Percentiles rank a stretch among this genome's conserved stretches.
These are phyloP conservation scores for Benincasa hispida DNA, from an alignment of 306 rosid species.

Conservation along the genomic window DNA sequence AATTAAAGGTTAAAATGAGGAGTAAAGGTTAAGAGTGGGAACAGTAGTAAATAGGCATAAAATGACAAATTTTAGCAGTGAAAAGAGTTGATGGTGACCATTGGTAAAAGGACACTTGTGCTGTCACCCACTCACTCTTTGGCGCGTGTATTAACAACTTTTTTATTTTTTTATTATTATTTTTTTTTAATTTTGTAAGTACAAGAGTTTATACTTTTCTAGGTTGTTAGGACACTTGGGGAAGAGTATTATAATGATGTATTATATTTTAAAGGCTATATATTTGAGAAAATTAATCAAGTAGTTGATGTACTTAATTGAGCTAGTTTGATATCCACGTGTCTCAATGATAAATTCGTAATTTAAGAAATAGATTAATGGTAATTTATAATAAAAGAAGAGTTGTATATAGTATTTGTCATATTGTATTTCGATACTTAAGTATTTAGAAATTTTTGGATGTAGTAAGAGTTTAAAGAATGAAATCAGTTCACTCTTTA, in stretches of 20 bases:
- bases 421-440: too few relatives aligned
- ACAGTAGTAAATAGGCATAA: neutral
- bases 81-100: slow-evolving; percentile 69
- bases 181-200: neutral
- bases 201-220: neutral
- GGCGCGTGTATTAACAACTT: neutral
- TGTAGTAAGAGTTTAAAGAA: too few relatives aligned
- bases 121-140: slow-evolving; percentile 5
- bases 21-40: slow-evolving; percentile 7
- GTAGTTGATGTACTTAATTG: neutral
- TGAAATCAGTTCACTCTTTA: too few relatives aligned
- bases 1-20: neutral
- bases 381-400: too few relatives aligned
- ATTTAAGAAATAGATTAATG: too few relatives aligned
- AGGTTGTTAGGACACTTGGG: too few relatives aligned
- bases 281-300: too few relatives aligned
- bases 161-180: too few relatives aligned
- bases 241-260: too few relatives aligned
- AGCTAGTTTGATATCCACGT: neutral
- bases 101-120: slow-evolving; percentile 9
- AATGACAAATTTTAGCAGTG: slow-evolving; percentile 75
- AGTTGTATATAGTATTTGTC: too few relatives aligned
- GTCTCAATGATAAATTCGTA: neutral
- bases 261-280: too few relatives aligned
- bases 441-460: too few relatives aligned